Base-by-base conservation (phyloP, 1,284 basidiomycete species). In the Ganoderma multipileum region DNA sequence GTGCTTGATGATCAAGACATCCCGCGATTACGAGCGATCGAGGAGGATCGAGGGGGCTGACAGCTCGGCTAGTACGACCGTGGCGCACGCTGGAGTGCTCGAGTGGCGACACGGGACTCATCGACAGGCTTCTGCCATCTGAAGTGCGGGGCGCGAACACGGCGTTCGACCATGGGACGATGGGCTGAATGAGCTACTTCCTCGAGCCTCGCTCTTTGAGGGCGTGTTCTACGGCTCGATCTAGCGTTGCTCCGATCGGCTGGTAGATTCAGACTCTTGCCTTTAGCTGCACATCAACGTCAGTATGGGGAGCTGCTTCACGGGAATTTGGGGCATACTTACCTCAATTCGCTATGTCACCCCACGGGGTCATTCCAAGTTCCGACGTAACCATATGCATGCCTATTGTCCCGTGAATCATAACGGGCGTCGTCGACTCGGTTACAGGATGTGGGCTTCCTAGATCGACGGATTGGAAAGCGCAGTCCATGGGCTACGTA, bases 141-240 rank as follows among this genome's bases (percentile, higher is more conserved):
- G 58, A 41, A 60, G 12, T 3, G 28, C 28, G 30, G 6, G 38
- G 20, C n/a, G 12, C 23, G n/a, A 2, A 7, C 5, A n/a, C 38
- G 12, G 61, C 26, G n/a, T 26, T 50, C 12, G 23, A 12, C 20
- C 36, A 52, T 26, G 64, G 61, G 38, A 63, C 47, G 11, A 63
- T 50, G 4, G 61, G 61, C 12, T 69, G 47, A 64, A 61, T 66
- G 57, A 47, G 50, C 68, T 39, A 59, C 20, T 42, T 69, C 38
- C 58, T 69, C 30, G 58, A 23, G 28, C 41, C 64, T 64, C 12
- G 58, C 64, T n/a, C 41, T 5, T 8, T 8, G 58, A 61, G 28
- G 28, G 52, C 28, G 52, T 26, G 28, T 16, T 26, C 52, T 30
- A 26, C 26, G 52, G 52, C 23, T 16, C 41, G 28, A 50, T n/a